Conservation (phyloP, 108 stramenopile species). For the Pseudonitzschia multiseries region DNA sequence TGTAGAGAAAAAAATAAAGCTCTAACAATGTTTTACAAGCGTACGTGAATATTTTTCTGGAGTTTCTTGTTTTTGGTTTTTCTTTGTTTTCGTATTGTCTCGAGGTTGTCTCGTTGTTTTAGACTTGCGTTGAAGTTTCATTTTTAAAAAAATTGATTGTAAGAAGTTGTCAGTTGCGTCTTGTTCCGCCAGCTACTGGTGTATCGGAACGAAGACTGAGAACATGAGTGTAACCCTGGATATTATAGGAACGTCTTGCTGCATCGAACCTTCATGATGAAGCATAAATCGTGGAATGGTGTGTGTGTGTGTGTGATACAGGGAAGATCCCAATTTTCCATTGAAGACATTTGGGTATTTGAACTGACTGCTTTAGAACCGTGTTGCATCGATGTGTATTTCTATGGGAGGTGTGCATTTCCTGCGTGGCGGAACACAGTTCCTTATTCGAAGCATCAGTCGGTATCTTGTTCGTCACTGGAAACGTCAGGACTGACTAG, state of each 20-base stretch:
- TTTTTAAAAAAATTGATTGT: background rate
- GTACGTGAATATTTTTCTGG: background rate
- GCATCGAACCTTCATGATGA: background rate
- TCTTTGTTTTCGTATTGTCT: conserved; percentile 9
- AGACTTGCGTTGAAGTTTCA: background rate
- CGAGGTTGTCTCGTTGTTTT: background rate
- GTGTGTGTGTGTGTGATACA: background rate
- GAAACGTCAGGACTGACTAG: conserved; percentile 48
- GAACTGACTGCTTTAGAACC: no score
- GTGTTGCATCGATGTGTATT: background rate
- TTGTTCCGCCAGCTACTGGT: background rate
- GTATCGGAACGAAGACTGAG: background rate
- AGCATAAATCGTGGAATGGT: background rate
- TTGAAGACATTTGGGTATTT: background rate
- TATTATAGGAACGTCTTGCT: background rate
- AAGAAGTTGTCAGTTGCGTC: background rate
- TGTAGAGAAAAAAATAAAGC: conserved; percentile 9
- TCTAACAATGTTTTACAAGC: conserved; percentile 2
- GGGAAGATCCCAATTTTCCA: no score
- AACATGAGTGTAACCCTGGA: no score
- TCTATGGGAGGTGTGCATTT: background rate
- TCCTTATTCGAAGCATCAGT: conserved; percentile 10
- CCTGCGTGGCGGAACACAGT: background rate
- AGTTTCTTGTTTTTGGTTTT: conserved; percentile 11
- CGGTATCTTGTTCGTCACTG: conserved; percentile 36